Conservation (phyloP, 345 rosid species). For the Populus alba region DNA sequence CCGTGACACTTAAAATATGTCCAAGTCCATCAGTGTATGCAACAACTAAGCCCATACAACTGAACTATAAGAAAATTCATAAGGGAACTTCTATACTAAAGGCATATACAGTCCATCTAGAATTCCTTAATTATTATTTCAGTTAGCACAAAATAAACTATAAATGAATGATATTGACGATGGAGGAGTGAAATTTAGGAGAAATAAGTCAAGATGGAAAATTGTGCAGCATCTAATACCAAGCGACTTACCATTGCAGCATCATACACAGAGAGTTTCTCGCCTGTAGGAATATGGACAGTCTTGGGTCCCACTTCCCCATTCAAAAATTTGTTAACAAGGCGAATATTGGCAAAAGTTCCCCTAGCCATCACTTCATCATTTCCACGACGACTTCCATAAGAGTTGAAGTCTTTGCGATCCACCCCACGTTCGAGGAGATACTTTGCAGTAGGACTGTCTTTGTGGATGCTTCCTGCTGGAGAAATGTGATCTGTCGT, state of each 20-base stretch:
- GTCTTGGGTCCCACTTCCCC: conserved; percentile 96
- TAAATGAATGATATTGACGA: background rate
- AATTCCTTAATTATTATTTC: too few species aligned
- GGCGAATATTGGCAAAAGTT: conserved; percentile 87
- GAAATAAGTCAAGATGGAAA: background rate
- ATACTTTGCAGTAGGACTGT: conserved; percentile 84
- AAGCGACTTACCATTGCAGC: conserved; percentile 69
- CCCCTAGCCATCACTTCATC: conserved; percentile 97
- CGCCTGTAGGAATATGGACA: conserved; percentile 82
- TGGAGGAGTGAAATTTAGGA: background rate
- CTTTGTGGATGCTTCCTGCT: conserved; percentile 91
- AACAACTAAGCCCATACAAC: too few species aligned
- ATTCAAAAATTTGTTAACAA: conserved; percentile 83
- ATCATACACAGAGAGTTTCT: conserved; percentile 86
- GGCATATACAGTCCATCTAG: too few species aligned
- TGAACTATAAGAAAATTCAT: too few species aligned
- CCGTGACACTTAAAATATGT: too few species aligned
- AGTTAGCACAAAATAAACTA: too few species aligned
- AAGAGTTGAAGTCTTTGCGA: conserved; percentile 84
- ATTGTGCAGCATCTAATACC: background rate
- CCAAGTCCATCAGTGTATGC: too few species aligned
- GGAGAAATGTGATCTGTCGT: conserved; percentile 98
- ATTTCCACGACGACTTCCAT: conserved; percentile 94
- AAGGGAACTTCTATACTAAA: too few species aligned
- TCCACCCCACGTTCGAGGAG: conserved; percentile 68